Percentiles rank a stretch among this genome's conserved stretches.
Conservation (phyloP, 148 eudicot species). For the Rhododendron ferrugineum region DNA sequence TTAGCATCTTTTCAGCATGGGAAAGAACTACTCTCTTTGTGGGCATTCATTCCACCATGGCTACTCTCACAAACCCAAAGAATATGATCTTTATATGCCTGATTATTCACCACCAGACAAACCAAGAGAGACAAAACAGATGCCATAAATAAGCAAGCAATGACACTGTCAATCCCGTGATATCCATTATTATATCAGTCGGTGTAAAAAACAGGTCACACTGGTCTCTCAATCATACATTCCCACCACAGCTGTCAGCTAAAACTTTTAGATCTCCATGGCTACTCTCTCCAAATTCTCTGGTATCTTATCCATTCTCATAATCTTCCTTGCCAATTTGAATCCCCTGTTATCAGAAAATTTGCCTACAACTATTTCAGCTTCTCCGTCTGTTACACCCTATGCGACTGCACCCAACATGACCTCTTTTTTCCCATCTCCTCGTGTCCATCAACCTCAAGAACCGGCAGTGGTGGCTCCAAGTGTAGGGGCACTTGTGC, state of each 20-base stretch:
- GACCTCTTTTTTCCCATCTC: slow-evolving; percentile 3
- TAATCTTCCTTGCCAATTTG: background rate
- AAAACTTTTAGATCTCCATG: background rate
- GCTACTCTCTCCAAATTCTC: background rate
- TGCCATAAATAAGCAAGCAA: background rate
- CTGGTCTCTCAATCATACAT: background rate
- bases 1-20: background rate
- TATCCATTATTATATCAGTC: background rate
- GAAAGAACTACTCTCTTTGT: background rate
- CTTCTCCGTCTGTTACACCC: background rate
- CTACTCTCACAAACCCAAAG: background rate
- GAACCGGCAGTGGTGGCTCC: background rate
- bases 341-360: background rate
- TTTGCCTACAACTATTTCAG: background rate
- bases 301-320: background rate
- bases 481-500: background rate
- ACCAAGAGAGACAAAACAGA: background rate
- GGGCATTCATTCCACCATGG: background rate
- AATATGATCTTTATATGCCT: background rate
- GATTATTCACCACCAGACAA: background rate
- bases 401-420: background rate
- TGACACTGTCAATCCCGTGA: slow-evolving; percentile 6
- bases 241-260: background rate
- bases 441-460: background rate
- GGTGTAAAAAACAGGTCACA: background rate